Evolutionary conservation across 768 basidiomycete genomes (phyloP).

Genomic region (Agrocybe pediades): DNA sequence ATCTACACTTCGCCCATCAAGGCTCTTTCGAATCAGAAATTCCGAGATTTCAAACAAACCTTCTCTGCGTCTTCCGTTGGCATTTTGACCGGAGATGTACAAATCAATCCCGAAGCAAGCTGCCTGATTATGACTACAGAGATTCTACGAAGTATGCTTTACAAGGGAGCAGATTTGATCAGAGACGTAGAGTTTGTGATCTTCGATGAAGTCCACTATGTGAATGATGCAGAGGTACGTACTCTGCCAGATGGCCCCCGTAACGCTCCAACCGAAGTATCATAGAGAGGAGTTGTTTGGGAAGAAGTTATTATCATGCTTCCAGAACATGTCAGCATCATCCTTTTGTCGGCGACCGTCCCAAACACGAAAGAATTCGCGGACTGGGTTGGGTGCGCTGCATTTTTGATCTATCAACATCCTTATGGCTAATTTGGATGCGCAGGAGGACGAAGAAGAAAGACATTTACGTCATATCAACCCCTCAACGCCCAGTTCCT

Average conservation of each 20-base stretch:
- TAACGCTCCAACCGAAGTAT: not conserved
- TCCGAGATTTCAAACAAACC: slow-evolving; percentile 96
- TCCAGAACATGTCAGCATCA: slow-evolving; percentile 98
- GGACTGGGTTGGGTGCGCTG: slow-evolving; percentile 94
- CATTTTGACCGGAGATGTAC: slow-evolving; percentile 97
- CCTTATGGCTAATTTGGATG: not conserved
- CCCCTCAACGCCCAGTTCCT: slow-evolving; percentile 93
- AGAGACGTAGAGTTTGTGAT: slow-evolving; percentile 99
- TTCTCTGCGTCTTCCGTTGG: slow-evolving; percentile 92
- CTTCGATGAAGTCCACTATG: slow-evolving; percentile 99
- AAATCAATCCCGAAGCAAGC: slow-evolving; percentile 97
- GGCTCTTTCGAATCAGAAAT: slow-evolving; percentile 98
- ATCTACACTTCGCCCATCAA: slow-evolving; percentile 99
- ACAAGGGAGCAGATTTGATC: slow-evolving; percentile 98
- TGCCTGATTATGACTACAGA: slow-evolving; percentile 99
- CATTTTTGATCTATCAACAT: not conserved
- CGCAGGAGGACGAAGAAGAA: slow-evolving; percentile 96
- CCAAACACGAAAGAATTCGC: slow-evolving; percentile 99
- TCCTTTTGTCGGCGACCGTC: slow-evolving; percentile 94
- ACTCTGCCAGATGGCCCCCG: slow-evolving; percentile 3
- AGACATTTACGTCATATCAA: slow-evolving; percentile 98
- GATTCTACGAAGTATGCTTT: slow-evolving; percentile 96
- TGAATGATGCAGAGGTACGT: slow-evolving; percentile 94
- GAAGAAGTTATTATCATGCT: slow-evolving; percentile 99
- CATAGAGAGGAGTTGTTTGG: slow-evolving; percentile 97